Conservation (phyloP, 192 early-diverging fungal genomes). For the Coemansia sp. region DNA sequence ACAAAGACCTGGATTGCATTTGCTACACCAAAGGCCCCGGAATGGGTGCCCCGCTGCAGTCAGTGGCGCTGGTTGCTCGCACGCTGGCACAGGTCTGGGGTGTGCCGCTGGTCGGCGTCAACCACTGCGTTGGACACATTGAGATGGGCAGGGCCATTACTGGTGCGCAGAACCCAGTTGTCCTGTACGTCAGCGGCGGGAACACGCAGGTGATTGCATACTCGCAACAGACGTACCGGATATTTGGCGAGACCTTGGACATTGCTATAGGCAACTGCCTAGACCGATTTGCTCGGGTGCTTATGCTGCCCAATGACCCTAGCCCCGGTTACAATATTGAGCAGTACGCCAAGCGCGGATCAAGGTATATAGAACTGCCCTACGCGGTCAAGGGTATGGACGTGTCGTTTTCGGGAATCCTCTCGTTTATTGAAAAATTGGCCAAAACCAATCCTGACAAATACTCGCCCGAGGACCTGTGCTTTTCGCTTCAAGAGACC, state of each 20-base stretch:
- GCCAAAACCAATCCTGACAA: constrained; percentile 57
- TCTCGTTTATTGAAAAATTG: constrained; percentile 79
- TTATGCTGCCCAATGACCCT: constrained; percentile 93
- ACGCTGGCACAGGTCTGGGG: constrained; percentile 89
- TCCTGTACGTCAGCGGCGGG: constrained; percentile 95
- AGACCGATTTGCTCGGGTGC: constrained; percentile 92
- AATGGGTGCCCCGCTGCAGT: constrained; percentile 93
- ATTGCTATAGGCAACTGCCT: constrained; percentile 98
- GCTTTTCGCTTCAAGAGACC: constrained; percentile 95
- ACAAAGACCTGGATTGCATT: constrained; percentile 79
- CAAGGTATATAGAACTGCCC: constrained; percentile 80
- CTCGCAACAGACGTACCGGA: constrained; percentile 85
- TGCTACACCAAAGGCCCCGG: constrained; percentile 99
- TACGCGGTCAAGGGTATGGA: constrained; percentile 99
- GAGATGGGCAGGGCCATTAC: constrained; percentile 99
- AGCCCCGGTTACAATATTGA: constrained; percentile 97
- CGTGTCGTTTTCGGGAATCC: constrained; percentile 94
- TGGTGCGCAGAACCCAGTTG: constrained; percentile 87
- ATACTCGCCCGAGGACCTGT: constrained; percentile 83
- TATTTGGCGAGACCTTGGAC: constrained; percentile 98
- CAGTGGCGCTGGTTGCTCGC: constrained; percentile 87
- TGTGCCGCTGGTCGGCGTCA: constrained; percentile 89
- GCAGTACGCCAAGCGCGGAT: constrained; percentile 88
- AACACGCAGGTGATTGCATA: constrained; percentile 99
- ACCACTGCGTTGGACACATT: constrained; percentile 98